Percentiles rank a stretch among this genome's conserved stretches.
phyloP scores from a whole-genome alignment of 139 green algal species.

The Picochlorum sp. region DNA sequence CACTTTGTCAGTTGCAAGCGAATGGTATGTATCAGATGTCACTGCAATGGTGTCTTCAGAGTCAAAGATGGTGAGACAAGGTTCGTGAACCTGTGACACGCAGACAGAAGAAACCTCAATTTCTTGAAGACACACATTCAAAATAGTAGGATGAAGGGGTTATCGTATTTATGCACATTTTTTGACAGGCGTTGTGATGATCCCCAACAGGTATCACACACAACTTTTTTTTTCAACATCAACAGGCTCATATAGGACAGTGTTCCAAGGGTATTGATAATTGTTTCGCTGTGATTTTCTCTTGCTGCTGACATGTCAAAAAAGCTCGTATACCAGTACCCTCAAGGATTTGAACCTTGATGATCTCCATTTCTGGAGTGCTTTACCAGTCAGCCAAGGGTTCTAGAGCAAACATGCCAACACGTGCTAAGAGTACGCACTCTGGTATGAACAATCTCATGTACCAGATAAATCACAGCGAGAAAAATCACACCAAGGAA shows the following conservation, averaged over 20 bases:
- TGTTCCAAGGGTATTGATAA: too few species aligned
- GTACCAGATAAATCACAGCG: neutral
- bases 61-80: slow-evolving; percentile 41
- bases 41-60: slow-evolving; percentile 25
- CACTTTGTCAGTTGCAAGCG: slow-evolving; percentile 40
- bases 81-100: slow-evolving; percentile 72
- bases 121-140: neutral
- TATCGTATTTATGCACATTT: too few species aligned
- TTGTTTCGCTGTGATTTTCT: too few species aligned
- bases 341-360: slow-evolving; percentile 5
- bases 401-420: neutral
- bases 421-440: neutral
- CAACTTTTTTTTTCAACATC: neutral
- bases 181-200: neutral
- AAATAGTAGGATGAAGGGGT: neutral
- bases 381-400: slow-evolving; percentile 1
- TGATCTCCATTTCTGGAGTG: neutral
- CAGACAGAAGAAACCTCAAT: slow-evolving; percentile 13
- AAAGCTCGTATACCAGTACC: neutral
- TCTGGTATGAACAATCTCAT: neutral
- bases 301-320: too few species aligned
- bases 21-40: slow-evolving; percentile 43
- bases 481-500: neutral
- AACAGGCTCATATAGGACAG: too few species aligned
- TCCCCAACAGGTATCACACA: neutral